Base-by-base conservation (phyloP, 1,139 yeast genomes). In the Suhomyces choctaworum region DNA sequence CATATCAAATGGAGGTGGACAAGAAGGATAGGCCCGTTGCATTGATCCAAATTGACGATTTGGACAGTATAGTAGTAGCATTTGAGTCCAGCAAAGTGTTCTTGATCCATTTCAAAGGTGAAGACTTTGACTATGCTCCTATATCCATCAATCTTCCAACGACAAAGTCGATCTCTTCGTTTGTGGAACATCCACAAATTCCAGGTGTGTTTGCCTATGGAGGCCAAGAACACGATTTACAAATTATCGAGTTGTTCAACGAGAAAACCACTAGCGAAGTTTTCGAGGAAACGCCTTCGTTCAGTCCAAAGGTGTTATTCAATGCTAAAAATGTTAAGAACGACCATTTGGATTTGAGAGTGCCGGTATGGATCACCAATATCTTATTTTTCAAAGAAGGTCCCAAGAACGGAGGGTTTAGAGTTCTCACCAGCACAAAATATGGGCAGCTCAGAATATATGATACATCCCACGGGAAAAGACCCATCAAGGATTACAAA, bases 141-240 rank as follows among this genome's bases (percentile, higher is more conserved):
- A 40, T 62, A 2, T 47, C 51, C 25, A 45, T 68, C 11, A 39
- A 45, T 9, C 42, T 73, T 4, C 64, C 66, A 1, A 54, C 49
- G 3, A 59, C 60, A 25, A 77, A 70, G 10, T 73, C 75, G 6
- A 55, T 83, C 34, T 62, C 68, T 38, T 58, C 78, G 22, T 73
- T 77, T 50, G 58, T 65, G 25, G 50, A 70, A 38, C 73, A 73
- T 57, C 74, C 78, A 7, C 54, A 58, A 29, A 60, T 59, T 24
- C 52, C 56, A 19, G 73, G 77, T 14, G 55, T 78, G 2, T 76
- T 79, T 58, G 90, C 87, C 0, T 75, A 64, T 51, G 95, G 92
- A 31, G 95, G 94, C 27, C 78, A 82, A 53, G 89, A 84, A 47
- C 77, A 78, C 44, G 83, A 82, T 47, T 62, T 82, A 4, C 75